A percentile compares a stretch with the other conserved stretches of the same genome.
Evolutionary conservation across 1,284 basidiomycete genomes (phyloP).

Genomic region (Clitocybe nebularis): DNA sequence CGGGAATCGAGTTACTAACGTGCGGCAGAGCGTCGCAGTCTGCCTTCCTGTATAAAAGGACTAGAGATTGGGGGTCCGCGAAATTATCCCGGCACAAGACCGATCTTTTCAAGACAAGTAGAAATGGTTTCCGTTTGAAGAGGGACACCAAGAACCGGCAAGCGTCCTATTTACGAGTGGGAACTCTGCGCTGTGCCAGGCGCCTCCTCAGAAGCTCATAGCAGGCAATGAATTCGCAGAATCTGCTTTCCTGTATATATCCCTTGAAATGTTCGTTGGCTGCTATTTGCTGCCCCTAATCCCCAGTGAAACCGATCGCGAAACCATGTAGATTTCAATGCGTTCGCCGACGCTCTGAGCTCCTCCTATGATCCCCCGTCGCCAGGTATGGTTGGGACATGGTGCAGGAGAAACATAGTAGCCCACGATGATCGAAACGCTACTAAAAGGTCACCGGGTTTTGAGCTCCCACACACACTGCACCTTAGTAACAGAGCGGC

Average conservation of each 20-base stretch:
- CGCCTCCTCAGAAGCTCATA: slow-evolving; percentile 19
- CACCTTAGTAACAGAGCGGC: slow-evolving; percentile 15
- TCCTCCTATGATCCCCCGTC: slow-evolving; percentile 20
- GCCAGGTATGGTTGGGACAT: not conserved
- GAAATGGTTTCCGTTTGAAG: slow-evolving; percentile 7
- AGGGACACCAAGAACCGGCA: slow-evolving; percentile 11
- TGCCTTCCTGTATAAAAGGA: slow-evolving; percentile 33
- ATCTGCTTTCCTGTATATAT: slow-evolving; percentile 31
- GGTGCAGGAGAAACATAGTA: slow-evolving; percentile 24
- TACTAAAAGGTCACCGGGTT: slow-evolving; percentile 44
- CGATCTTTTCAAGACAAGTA: slow-evolving; percentile 17
- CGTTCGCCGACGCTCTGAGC: slow-evolving; percentile 44
- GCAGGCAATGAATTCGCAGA: slow-evolving; percentile 13
- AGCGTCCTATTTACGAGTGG: slow-evolving; percentile 9
- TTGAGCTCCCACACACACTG: slow-evolving; percentile 24
- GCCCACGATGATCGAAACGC: slow-evolving; percentile 43
- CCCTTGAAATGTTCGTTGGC: slow-evolving; percentile 19
- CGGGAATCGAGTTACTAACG: slow-evolving; percentile 28
- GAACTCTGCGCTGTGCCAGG: slow-evolving; percentile 25
- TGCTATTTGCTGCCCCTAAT: slow-evolving; percentile 9
- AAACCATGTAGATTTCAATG: slow-evolving; percentile 47
- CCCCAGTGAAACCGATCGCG: slow-evolving; percentile 25
- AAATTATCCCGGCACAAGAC: slow-evolving; percentile 18
- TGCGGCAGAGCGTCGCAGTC: slow-evolving; percentile 24
- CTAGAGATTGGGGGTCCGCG: slow-evolving; percentile 30